Evolutionary conservation across 345 rosid species (phyloP), one percentile per base, ranked within the genome.

Genomic region (Odontarrhena argentea): DNA sequence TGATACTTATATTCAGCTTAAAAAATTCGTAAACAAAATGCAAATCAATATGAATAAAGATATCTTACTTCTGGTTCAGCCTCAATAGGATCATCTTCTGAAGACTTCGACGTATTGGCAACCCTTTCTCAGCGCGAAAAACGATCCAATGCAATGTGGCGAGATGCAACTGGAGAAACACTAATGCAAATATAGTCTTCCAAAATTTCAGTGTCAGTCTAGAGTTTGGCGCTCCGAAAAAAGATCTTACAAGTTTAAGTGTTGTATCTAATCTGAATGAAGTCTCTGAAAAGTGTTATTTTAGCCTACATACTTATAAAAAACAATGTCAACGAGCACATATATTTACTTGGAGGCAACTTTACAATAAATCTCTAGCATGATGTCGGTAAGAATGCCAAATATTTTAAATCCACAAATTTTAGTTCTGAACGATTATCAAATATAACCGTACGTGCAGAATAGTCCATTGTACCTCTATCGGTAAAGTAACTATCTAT

Each of bases 101-200:
- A 56, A 37, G 55, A 4, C 65, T 58, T 75, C 7, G 85, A 61
- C 91, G 85, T 87, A 66, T 54, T 82, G 30, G 81, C 75, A 63
- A 86, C 86, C 88, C 91, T 66, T 78, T 80, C 66, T 87, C 89
- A 69, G 89, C 91, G 93, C 87, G 72, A 30, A 63, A 11, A 47
- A 47, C 45, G 14, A 42, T 14, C 32, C 58, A 58, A 22, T 3
- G 51, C 64, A 52, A 65, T 18, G 40, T 47, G 10, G 8, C 26
- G n/a, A 37, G 15, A 12, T 22, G 55, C 46, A 37, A 37, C 42
- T 50, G 9, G 44, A 50, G 44, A 10, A 13, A 5, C 25, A 28
- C 54, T 8, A 63, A 37, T 36, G 15, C 30, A 41, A 69, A 9
- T 25, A 57, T 13, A 22, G 50, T 54, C 7, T 62, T 14, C 32